Evolutionary conservation across 805 yeast species (phyloP).

Genomic region (Maudiozyma serrabonitensis): DNA sequence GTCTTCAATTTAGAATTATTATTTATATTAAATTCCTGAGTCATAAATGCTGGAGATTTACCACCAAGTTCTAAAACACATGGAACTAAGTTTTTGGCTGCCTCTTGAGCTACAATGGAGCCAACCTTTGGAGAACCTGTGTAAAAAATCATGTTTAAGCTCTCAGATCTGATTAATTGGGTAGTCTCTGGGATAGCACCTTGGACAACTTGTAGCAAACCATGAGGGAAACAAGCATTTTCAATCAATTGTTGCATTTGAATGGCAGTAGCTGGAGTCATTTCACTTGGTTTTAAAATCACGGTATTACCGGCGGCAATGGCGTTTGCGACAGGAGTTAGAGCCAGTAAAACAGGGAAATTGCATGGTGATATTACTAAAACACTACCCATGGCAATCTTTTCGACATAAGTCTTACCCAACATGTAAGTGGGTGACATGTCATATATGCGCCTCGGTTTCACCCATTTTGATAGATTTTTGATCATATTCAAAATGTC

Average conservation of each 20-base stretch:
- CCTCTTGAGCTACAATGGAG: conserved; percentile 62
- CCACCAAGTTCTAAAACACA: conserved; percentile 82
- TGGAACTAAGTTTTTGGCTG: conserved; percentile 81
- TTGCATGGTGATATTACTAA: conserved; percentile 44
- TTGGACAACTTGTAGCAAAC: conserved; percentile 51
- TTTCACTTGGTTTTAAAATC: conserved; percentile 66
- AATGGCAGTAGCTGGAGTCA: conserved; percentile 50
- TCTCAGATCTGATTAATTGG: conserved; percentile 42
- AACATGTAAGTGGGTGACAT: conserved; percentile 23
- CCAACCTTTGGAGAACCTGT: conserved; percentile 81
- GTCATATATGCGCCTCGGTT: conserved; percentile 35
- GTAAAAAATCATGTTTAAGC: conserved; percentile 73
- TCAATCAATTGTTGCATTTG: conserved; percentile 48
- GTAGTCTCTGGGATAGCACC: conserved; percentile 66
- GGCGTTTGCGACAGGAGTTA: conserved; percentile 68
- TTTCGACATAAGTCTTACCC: conserved; percentile 33
- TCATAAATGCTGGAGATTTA: conserved; percentile 73
- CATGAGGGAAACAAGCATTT: conserved; percentile 40
- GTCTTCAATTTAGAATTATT: conserved; percentile 23
- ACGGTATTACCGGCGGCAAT: conserved; percentile 80
- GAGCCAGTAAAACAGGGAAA: conserved; percentile 46
- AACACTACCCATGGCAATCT: conserved; percentile 51
- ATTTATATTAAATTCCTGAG: conserved; percentile 39
- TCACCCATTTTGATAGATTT: conserved; percentile 51
- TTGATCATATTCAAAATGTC: conserved; percentile 55